These are phyloP conservation scores for Annona squamosa DNA, from an alignment of 164 flowering plant genomes.

Conservation along the genomic window DNA sequence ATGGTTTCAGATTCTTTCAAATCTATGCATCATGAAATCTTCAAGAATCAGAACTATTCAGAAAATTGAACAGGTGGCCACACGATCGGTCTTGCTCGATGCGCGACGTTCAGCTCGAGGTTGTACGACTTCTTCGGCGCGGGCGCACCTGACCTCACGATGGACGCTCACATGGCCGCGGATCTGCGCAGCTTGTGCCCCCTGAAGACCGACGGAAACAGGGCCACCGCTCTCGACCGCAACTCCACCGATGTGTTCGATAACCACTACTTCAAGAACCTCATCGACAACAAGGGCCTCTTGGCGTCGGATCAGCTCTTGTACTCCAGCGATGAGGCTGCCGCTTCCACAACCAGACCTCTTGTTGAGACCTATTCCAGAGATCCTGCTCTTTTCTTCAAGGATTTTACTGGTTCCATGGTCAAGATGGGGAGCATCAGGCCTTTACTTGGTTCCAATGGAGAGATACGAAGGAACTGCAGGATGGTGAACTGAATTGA, in stretches of 20 bases:
- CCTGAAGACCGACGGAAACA: conserved; percentile 45
- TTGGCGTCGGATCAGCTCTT: conserved; percentile 60
- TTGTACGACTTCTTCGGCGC: conserved; percentile 55
- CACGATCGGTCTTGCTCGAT: conserved; percentile 65
- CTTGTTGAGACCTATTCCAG: conserved; percentile 49
- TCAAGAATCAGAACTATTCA: background rate
- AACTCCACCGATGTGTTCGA: conserved; percentile 67
- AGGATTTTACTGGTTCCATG: conserved; percentile 55
- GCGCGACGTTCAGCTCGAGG: conserved; percentile 49
- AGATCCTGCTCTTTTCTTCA: conserved; percentile 31
- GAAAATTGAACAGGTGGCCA: conserved; percentile 46
- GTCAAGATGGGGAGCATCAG: conserved; percentile 67
- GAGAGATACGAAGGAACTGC: conserved; percentile 60
- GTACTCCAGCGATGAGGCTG: conserved; percentile 42
- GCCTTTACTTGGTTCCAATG: conserved; percentile 47
- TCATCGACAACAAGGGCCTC: conserved; percentile 52
- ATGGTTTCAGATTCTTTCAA: background rate
- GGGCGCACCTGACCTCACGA: conserved; percentile 48
- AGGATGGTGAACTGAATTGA: conserved; percentile 39
- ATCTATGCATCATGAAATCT: background rate
- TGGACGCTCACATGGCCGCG: conserved; percentile 36
- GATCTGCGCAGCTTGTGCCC: conserved; percentile 59
- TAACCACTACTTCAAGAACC: conserved; percentile 69
- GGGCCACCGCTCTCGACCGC: conserved; percentile 43
- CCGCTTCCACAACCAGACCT: conserved; percentile 36